Evolutionary conservation across 2,329 filamentous ascomycete genomes (phyloP).

Genomic region (Microdochium nivale): DNA sequence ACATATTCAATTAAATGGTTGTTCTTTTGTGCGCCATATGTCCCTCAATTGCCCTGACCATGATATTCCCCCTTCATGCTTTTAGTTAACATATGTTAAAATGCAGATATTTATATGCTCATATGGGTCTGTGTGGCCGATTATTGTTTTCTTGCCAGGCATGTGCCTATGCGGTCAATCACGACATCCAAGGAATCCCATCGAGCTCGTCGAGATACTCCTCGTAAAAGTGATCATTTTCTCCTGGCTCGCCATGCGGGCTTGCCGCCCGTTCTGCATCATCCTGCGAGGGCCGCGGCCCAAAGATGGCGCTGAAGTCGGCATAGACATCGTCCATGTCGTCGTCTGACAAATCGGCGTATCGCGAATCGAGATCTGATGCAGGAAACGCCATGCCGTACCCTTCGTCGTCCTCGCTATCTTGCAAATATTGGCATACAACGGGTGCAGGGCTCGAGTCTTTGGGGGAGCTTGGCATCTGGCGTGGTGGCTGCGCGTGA

Average conservation of each 20-base stretch:
- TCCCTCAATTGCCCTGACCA: background rate
- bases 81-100: no score
- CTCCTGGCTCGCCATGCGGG: conserved; percentile 15
- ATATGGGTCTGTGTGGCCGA: no score
- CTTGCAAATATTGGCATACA: background rate
- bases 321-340: conserved; percentile 44
- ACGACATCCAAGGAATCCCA: conserved; percentile 38
- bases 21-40: background rate
- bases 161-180: conserved; percentile 6
- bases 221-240: conserved; percentile 37
- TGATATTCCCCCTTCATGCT: background rate
- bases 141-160: background rate
- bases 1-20: no score
- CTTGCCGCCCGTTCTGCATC: conserved; percentile 10
- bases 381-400: conserved; percentile 38
- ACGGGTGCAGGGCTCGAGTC: background rate
- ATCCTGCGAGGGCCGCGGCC: conserved; percentile 4
- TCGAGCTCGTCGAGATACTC: conserved; percentile 49
- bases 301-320: conserved; percentile 35
- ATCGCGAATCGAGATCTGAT: conserved; percentile 34
- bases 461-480: no score
- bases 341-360: conserved; percentile 28
- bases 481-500: background rate
- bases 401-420: conserved; percentile 24
- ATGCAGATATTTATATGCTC: background rate